Base-by-base conservation (phyloP, 1,284 basidiomycete genomes). In the Pseudozyma flocculosa region DNA sequence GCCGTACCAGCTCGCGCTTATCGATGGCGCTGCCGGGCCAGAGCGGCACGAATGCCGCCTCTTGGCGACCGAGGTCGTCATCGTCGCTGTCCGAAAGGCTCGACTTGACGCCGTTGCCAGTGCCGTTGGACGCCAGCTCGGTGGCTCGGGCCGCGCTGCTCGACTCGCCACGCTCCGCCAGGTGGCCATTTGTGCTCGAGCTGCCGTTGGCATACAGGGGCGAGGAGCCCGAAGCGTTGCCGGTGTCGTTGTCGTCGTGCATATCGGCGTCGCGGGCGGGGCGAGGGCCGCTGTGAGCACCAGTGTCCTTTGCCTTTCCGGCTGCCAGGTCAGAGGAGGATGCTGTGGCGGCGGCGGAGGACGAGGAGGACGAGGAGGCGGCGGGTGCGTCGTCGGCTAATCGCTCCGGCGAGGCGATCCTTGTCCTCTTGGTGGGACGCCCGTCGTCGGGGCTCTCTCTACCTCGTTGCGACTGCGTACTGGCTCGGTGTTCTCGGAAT, bases 1-100 rank as follows among this genome's bases (percentile, higher is more conserved):
- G 81, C 68, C 94, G 84, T 45, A 97, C 87, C 68, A 92, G 88
- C 80, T 98, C 93, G 78, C 93, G 88, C 64, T 91, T 84, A 79
- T 92, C 62, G 23, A 61, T 61, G 3, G 62, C 54, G 49, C 62
- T 65, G 4, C 58, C 62, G 0, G 54, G 48, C 29, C 51, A 65
- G 13, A 65, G 42, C 18, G 62, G 62, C 4, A 29, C 17, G 40
- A 65, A 65, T 7, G 38, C 29, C 4, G 45, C 5, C 4, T 47
- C 32, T n/a, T n/a, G n/a, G n/a, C n/a, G n/a, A 30, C 57, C 54
- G 13, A 43, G 37, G 34, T 65, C 57, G 26, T 65, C 51, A 13
- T 65, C 58, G 4, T 17, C 15, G 22, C 30, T 17, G 4, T 34
- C 32, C 3, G 32, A 3, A 5, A 34, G 19, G 39, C 19, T 23